Evolutionary conservation across 2,329 filamentous ascomycete species (phyloP).

Genomic region (Verticillium nonalfalfae): DNA sequence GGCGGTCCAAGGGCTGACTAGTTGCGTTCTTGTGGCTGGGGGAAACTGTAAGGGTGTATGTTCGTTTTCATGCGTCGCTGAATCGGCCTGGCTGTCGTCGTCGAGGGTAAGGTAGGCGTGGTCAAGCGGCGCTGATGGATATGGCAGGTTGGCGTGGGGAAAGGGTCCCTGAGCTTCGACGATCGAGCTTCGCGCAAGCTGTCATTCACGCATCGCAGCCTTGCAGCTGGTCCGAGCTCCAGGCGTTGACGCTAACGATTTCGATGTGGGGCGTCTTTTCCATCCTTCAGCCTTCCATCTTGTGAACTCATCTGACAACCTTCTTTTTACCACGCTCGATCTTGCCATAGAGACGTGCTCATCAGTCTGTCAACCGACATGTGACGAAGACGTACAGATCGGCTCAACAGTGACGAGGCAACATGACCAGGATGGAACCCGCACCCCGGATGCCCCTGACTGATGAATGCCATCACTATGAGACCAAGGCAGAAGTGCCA

Average conservation of each 20-base stretch:
- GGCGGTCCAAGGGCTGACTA: too few relatives aligned
- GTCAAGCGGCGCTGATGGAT: not conserved
- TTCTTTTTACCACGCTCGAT: not conserved
- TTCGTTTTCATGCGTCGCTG: too few relatives aligned
- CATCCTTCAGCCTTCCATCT: not conserved
- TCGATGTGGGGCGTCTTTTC: conserved; percentile 1
- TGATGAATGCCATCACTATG: conserved; percentile 70
- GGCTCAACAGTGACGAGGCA: not conserved
- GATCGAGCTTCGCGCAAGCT: conserved; percentile 10
- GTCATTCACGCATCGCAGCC: conserved; percentile 12
- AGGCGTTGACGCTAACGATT: not conserved
- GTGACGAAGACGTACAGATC: not conserved
- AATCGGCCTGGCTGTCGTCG: not conserved
- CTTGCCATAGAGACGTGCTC: not conserved
- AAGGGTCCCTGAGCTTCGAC: not conserved
- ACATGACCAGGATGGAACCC: conserved; percentile 27
- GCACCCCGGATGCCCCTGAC: conserved; percentile 45
- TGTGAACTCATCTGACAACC: not conserved
- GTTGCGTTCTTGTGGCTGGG: too few relatives aligned
- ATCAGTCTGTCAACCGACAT: not conserved
- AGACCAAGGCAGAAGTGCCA: conserved; percentile 63
- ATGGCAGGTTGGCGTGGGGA: not conserved
- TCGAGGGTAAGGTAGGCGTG: not conserved
- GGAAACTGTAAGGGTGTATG: too few relatives aligned
- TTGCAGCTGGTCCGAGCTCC: conserved; percentile 16